A percentile compares a stretch with the other conserved stretches of the same genome.
phyloP scores from a whole-genome alignment of 1,284 basidiomycete genomes.

The Cutaneotrichosporon sp. region DNA sequence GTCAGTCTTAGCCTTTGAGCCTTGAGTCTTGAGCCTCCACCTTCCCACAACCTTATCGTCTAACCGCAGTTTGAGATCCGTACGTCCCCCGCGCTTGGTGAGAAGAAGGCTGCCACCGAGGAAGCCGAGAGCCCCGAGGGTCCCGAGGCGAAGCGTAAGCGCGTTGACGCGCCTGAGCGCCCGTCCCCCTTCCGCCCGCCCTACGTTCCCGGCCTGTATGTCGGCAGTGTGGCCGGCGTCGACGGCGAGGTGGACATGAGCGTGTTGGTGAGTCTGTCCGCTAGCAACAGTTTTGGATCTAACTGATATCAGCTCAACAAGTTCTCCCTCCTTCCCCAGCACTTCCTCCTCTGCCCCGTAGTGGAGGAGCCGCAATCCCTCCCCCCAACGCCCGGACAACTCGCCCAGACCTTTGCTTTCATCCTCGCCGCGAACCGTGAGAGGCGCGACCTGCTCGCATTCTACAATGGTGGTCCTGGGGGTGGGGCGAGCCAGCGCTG shows the following conservation, averaged over 20 bases:
- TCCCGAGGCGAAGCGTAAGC: slow-evolving; percentile 37
- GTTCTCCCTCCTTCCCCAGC: slow-evolving; percentile 74
- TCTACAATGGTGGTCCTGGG: slow-evolving; percentile 79
- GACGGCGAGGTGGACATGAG: slow-evolving; percentile 66
- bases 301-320: slow-evolving; percentile 36
- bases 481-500: slow-evolving; percentile 85
- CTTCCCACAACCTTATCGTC: neutral
- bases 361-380: slow-evolving; percentile 62
- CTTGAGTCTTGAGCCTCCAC: neutral
- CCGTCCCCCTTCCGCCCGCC: slow-evolving; percentile 75
- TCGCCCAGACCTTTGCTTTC: slow-evolving; percentile 69
- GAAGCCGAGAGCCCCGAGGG: slow-evolving; percentile 13
- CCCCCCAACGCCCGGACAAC: slow-evolving; percentile 72
- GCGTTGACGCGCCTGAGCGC: slow-evolving; percentile 24
- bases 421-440: slow-evolving; percentile 63
- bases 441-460: slow-evolving; percentile 64
- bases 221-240: slow-evolving; percentile 69
- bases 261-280: slow-evolving; percentile 62
- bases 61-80: slow-evolving; percentile 70
- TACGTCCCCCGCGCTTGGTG: slow-evolving; percentile 73
- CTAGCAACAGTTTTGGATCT: neutral
- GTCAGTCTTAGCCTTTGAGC: slow-evolving; percentile 3
- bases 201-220: slow-evolving; percentile 67
- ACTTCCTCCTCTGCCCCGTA: slow-evolving; percentile 64
- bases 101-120: slow-evolving; percentile 56